Percentiles rank a stretch among this genome's conserved stretches.
Evolutionary conservation across 805 yeast genomes (phyloP).

Genomic region (Saturnispora gosingensis): DNA sequence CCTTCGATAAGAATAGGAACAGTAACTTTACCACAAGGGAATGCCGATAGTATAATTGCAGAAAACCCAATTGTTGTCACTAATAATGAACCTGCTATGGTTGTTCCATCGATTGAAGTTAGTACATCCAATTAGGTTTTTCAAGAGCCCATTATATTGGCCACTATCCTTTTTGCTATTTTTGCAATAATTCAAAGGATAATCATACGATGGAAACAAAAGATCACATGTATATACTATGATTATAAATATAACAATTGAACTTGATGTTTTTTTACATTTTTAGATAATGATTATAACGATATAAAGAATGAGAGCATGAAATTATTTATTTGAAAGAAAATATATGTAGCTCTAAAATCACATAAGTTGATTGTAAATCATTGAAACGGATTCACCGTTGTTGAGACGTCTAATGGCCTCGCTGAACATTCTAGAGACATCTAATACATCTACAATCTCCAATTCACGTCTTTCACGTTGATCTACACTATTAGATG

Average conservation of each 20-base stretch:
- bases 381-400: constrained; percentile 91
- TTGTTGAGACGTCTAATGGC: constrained; percentile 93
- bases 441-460: constrained; percentile 69
- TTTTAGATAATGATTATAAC: neutral
- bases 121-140: neutral
- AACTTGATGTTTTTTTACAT: neutral
- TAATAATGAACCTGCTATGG: neutral
- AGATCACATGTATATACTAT: neutral
- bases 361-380: constrained; percentile 76
- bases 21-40: neutral
- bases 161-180: neutral
- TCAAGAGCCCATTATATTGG: neutral
- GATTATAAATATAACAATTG: neutral
- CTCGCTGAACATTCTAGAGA: constrained; percentile 82
- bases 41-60: neutral
- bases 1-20: neutral
- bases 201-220: neutral
- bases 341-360: neutral
- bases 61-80: neutral
- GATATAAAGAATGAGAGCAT: neutral
- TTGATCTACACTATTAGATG: constrained; percentile 91
- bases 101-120: neutral
- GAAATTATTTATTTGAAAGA: neutral
- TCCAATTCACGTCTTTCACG: constrained; percentile 39
- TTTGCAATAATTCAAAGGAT: neutral